These are phyloP conservation scores for Penicillium sp. DNA, from an alignment of 2,329 filamentous ascomycete genomes.

Conservation along the genomic window DNA sequence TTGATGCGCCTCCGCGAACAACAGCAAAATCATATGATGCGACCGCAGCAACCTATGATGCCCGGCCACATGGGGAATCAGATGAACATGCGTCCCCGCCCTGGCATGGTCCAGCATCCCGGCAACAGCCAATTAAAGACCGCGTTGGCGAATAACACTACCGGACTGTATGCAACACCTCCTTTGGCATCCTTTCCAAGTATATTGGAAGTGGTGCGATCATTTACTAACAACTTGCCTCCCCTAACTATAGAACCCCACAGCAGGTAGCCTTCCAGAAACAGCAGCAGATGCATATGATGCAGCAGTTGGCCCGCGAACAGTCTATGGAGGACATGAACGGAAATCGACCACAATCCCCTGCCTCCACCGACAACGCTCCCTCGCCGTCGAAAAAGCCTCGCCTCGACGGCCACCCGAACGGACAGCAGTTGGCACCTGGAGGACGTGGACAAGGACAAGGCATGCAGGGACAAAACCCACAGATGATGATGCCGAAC, in stretches of 20 bases:
- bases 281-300: conserved; percentile 56
- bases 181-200: not conserved
- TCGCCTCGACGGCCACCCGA: conserved; percentile 72
- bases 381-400: conserved; percentile 90
- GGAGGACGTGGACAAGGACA: conserved; percentile 69
- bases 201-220: not conserved
- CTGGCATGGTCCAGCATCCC: conserved; percentile 33
- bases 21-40: conserved; percentile 69
- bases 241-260: conserved; percentile 49
- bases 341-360: conserved; percentile 77
- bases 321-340: conserved; percentile 84
- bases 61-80: conserved; percentile 55
- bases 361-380: conserved; percentile 79
- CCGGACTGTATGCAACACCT: conserved; percentile 38
- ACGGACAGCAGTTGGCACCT: conserved; percentile 74
- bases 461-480: conserved; percentile 68
- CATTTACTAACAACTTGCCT: not conserved
- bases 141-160: conserved; percentile 71
- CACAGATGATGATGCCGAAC: conserved; percentile 60
- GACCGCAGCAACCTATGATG: conserved; percentile 69
- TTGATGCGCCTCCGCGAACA: conserved; percentile 70
- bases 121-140: conserved; percentile 62
- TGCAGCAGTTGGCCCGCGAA: conserved; percentile 85
- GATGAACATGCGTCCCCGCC: conserved; percentile 55
- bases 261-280: conserved; percentile 65